A percentile compares a stretch with the other conserved stretches of the same genome.
Conservation (phyloP, 2,329 filamentous ascomycete species). For the Aureobasidium sp. region DNA sequence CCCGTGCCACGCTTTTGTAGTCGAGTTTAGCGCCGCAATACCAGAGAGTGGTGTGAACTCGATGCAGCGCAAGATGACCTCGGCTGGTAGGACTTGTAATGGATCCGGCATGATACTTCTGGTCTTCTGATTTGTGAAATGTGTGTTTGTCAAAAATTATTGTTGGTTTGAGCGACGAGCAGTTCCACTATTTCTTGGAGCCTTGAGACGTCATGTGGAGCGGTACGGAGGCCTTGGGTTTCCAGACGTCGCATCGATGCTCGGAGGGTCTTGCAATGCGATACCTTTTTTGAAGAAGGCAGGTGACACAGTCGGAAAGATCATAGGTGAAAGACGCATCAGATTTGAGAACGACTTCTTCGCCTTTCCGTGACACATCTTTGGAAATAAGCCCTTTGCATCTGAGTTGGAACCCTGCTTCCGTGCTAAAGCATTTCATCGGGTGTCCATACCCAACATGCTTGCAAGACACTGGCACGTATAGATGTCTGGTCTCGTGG, state of each 20-base stretch:
- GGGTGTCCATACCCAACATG: too few relatives aligned
- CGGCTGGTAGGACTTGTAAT: constrained; percentile 30
- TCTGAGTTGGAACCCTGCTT: too few relatives aligned
- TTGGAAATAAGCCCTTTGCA: too few relatives aligned
- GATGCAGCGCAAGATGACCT: constrained; percentile 36
- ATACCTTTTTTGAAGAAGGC: too few relatives aligned
- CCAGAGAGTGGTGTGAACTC: constrained; percentile 32
- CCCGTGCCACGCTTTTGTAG: constrained; percentile 34
- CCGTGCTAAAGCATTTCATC: too few relatives aligned
- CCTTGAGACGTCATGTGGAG: neutral
- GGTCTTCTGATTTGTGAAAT: neutral
- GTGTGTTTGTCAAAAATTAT: neutral
- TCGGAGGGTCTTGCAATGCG: too few relatives aligned
- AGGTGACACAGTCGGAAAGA: too few relatives aligned
- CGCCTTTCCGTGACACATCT: too few relatives aligned
- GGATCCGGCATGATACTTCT: constrained; percentile 20
- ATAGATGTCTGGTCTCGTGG: too few relatives aligned
- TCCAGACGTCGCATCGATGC: neutral
- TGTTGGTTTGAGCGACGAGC: neutral
- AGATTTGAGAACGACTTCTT: too few relatives aligned
- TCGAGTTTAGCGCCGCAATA: constrained; percentile 31
- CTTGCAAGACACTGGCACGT: too few relatives aligned
- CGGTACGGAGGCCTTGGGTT: neutral
- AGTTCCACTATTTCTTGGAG: neutral
- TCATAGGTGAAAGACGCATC: too few relatives aligned